Base-by-base conservation (phyloP, 2,329 filamentous ascomycete species). In the Orbilia blumenaviensis region DNA sequence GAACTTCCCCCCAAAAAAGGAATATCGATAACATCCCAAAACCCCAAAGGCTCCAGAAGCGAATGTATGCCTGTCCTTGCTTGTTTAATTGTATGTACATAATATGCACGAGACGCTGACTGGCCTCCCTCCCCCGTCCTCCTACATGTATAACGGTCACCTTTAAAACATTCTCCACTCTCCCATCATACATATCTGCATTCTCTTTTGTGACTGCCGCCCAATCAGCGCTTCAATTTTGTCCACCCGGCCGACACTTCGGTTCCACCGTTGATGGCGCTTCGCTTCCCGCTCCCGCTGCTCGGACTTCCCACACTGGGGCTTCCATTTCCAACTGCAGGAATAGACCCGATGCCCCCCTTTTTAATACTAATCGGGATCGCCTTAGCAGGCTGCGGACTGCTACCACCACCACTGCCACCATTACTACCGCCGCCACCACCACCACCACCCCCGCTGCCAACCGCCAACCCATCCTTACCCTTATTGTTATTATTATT, bases 181-280 rank as follows among this genome's bases (percentile, higher is more conserved):
- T n/a, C n/a, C n/a, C n/a, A n/a, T n/a, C n/a, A n/a, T n/a, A n/a
- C n/a, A n/a, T n/a, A n/a, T n/a, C n/a, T n/a, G n/a, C n/a, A n/a
- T n/a, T n/a, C n/a, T n/a, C n/a, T n/a, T n/a, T n/a, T n/a, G n/a
- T n/a, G n/a, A n/a, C n/a, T n/a, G n/a, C n/a, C n/a, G n/a, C 21
- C 32, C 27, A 32, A 64, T 66, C 54, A 69, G 29, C 67, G 61
- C 60, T 69, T 71, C 18, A 77, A 52, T 48, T 77, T 77, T 29
- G 73, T 77, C 73, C 73, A 77, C 12, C 73, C 73, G 5, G 58
- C 64, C 8, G 66, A 77, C n/a, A 72, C 66, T 41, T 67, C 73
- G n/a, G 38, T 52, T 34, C 66, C 66, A 16, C 73, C 73, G 41
- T 77, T 72, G 16, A 62, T 56, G 38, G 66, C 72, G 58, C 64